A percentile compares a stretch with the other conserved stretches of the same genome.
phyloP scores from a whole-genome alignment of 345 rosid species.

The Geranium brycei region DNA sequence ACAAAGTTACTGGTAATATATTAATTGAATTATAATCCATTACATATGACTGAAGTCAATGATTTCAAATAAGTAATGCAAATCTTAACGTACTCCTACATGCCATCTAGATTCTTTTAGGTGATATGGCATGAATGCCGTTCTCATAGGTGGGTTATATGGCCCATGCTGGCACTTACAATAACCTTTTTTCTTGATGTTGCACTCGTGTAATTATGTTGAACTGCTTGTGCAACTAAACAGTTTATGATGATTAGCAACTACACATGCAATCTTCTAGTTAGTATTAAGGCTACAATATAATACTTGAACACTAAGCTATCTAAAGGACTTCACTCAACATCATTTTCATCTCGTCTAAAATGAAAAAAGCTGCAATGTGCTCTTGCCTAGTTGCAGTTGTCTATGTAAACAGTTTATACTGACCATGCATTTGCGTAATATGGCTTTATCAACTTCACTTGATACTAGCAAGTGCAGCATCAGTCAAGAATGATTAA shows the following conservation, averaged over 20 bases:
- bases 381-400: background rate
- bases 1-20: background rate
- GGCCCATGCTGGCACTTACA: background rate
- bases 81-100: background rate
- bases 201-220: too few species aligned
- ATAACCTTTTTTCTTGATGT: background rate
- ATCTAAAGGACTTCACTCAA: background rate
- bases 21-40: background rate
- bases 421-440: background rate
- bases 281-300: background rate
- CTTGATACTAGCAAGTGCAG: background rate
- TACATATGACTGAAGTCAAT: background rate
- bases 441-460: background rate
- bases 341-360: background rate
- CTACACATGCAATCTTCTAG: background rate
- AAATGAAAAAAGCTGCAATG: background rate
- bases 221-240: background rate
- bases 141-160: background rate
- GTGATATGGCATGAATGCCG: background rate
- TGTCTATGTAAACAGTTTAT: background rate
- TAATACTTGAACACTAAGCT: background rate
- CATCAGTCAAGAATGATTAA: background rate
- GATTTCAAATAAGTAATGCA: background rate
- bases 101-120: background rate
- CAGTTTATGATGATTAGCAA: background rate